phyloP scores from a whole-genome alignment of 495 filamentous ascomycete genomes.

The Alectoria sarmentosa region DNA sequence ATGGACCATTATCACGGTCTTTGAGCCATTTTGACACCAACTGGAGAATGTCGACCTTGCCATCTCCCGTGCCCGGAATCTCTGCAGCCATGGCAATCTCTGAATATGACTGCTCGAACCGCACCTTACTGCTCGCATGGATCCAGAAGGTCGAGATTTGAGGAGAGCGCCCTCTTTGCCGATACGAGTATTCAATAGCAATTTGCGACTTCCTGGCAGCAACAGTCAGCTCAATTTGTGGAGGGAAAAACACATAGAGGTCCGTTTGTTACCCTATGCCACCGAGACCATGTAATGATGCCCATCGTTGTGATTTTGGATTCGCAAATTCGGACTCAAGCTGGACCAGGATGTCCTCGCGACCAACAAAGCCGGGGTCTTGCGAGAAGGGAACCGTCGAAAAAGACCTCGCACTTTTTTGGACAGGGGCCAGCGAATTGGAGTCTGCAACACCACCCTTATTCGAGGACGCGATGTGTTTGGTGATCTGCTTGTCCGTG shows the following conservation, averaged over 20 bases:
- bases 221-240: neutral
- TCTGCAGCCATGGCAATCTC: constrained; percentile 33
- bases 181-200: constrained; percentile 37
- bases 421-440: neutral
- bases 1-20: constrained; percentile 31
- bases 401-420: neutral
- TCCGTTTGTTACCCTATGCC: constrained; percentile 39
- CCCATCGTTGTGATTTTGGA: constrained; percentile 24
- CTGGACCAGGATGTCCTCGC: constrained; percentile 29
- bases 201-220: constrained; percentile 32
- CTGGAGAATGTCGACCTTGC: constrained; percentile 32
- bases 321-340: constrained; percentile 24
- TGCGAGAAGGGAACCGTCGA: constrained; percentile 28
- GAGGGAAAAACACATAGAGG: too few relatives aligned
- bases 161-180: constrained; percentile 23
- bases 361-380: constrained; percentile 38
- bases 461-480: neutral
- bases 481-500: neutral
- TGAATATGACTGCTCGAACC: constrained; percentile 35
- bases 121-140: constrained; percentile 31
- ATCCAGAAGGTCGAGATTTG: constrained; percentile 38
- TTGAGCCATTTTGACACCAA: constrained; percentile 36
- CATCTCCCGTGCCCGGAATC: constrained; percentile 32
- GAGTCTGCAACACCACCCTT: neutral
- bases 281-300: constrained; percentile 38